A percentile compares a stretch with the other conserved stretches of the same genome.
Evolutionary conservation across 352 stramenopile genomes (phyloP).

Genomic region (Phytophthora europaea): DNA sequence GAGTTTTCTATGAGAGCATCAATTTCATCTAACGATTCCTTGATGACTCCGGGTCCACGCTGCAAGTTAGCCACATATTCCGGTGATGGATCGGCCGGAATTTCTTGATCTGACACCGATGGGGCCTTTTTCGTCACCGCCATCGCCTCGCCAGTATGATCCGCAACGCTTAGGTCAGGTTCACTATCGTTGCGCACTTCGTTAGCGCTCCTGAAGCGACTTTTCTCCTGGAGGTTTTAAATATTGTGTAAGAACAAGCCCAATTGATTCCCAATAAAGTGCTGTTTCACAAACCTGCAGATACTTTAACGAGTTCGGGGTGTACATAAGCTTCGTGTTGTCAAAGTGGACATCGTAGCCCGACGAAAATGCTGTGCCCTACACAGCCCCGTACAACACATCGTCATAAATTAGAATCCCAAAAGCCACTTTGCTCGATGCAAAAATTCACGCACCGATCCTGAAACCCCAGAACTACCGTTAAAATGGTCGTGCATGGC

Average conservation of each 20-base stretch:
- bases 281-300: slow-evolving; percentile 55
- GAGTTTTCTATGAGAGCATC: slow-evolving; percentile 57
- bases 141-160: slow-evolving; percentile 41
- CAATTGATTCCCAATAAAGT: neutral
- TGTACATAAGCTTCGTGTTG: slow-evolving; percentile 54
- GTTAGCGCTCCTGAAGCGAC: slow-evolving; percentile 17
- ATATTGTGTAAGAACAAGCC: slow-evolving; percentile 2
- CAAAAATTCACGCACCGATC: slow-evolving; percentile 29
- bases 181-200: slow-evolving; percentile 3
- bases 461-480: slow-evolving; percentile 40
- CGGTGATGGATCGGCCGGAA: slow-evolving; percentile 33
- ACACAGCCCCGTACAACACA: neutral
- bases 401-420: neutral
- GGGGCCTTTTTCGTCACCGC: slow-evolving; percentile 19
- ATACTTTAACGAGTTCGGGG: slow-evolving; percentile 78
- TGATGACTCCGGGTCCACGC: slow-evolving; percentile 50
- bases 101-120: slow-evolving; percentile 24
- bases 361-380: slow-evolving; percentile 71
- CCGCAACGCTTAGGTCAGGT: slow-evolving; percentile 9
- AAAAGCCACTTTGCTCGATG: neutral
- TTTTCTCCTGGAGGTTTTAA: slow-evolving; percentile 37
- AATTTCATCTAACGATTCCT: slow-evolving; percentile 60
- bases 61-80: slow-evolving; percentile 50
- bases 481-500: slow-evolving; percentile 35
- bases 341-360: slow-evolving; percentile 82